Conservation (phyloP, 495 filamentous ascomycete genomes). For the Aspergillus homomorphus region DNA sequence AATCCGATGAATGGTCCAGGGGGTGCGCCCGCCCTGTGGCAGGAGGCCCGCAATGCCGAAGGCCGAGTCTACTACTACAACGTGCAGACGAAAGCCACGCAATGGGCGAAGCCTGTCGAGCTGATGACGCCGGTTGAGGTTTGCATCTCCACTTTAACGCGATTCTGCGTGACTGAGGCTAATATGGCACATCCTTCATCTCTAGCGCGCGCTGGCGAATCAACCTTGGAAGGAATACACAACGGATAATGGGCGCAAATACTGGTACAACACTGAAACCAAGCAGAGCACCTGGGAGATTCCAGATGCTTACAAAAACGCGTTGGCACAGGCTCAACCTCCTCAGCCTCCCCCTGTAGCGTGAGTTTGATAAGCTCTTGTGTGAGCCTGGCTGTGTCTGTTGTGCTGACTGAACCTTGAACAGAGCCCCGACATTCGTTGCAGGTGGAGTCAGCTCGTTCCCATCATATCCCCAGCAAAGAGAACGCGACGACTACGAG, state of each 20-base stretch:
- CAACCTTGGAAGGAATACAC: constrained; percentile 95
- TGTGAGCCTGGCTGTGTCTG: constrained; percentile 7
- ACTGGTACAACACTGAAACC: constrained; percentile 90
- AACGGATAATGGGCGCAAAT: constrained; percentile 79
- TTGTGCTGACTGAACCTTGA: constrained; percentile 27
- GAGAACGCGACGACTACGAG: constrained; percentile 55
- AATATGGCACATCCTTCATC: constrained; percentile 6
- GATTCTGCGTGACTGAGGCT: constrained; percentile 5
- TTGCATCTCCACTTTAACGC: constrained; percentile 23
- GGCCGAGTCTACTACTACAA: constrained; percentile 96
- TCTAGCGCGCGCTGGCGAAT: constrained; percentile 72
- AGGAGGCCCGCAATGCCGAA: constrained; percentile 77
- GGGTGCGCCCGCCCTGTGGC: constrained; percentile 63
- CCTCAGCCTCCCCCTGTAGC: constrained; percentile 48
- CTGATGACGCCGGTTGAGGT: constrained; percentile 88
- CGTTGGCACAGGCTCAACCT: constrained; percentile 57
- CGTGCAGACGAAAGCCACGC: constrained; percentile 75
- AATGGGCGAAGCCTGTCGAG: constrained; percentile 91
- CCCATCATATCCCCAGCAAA: constrained; percentile 44
- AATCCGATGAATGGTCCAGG: constrained; percentile 58
- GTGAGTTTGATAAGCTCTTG: constrained; percentile 46
- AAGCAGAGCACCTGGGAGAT: constrained; percentile 95
- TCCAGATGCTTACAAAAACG: constrained; percentile 76
- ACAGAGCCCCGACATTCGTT: constrained; percentile 63
- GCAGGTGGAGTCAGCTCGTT: constrained; percentile 60